Percentiles rank a stretch among this genome's conserved stretches.
Evolutionary conservation across 176 grass and related monocot species (phyloP).

Genomic region (Eragrostis curvula): DNA sequence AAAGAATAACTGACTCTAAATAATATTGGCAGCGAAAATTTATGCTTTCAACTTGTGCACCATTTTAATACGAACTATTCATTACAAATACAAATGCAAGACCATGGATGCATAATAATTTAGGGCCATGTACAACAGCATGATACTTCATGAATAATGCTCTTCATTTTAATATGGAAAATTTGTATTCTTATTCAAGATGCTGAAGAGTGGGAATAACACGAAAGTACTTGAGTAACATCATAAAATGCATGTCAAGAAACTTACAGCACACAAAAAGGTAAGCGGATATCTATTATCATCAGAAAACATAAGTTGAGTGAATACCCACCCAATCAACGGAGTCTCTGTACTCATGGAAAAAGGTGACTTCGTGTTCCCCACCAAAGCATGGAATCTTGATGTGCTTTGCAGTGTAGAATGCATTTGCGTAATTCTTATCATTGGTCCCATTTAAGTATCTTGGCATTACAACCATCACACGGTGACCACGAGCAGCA

Average conservation of each 20-base stretch:
- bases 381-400: constrained; percentile 78
- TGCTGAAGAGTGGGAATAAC: constrained; percentile 5
- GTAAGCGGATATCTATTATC: background rate
- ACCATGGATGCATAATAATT: constrained; percentile 3
- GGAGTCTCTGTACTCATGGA: constrained; percentile 78
- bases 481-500: constrained; percentile 86
- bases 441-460: constrained; percentile 76
- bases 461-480: constrained; percentile 94
- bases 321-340: constrained; percentile 86
- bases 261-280: constrained; percentile 6
- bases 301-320: constrained; percentile 32
- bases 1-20: constrained; percentile 3
- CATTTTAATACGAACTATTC: constrained; percentile 4
- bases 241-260: constrained; percentile 14
- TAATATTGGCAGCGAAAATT: background rate
- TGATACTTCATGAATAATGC: background rate
- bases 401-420: constrained; percentile 61
- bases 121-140: background rate
- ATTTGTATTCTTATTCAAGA: background rate
- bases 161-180: constrained; percentile 2
- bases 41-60: background rate
- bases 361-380: constrained; percentile 82
- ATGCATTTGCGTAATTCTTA: constrained; percentile 57
- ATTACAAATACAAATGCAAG: constrained; percentile 10
- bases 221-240: constrained; percentile 17